A percentile compares a stretch with the other conserved stretches of the same genome.
Evolutionary conservation across 2,329 filamentous ascomycete genomes (phyloP).

Genomic region (Claviceps pazoutovae): DNA sequence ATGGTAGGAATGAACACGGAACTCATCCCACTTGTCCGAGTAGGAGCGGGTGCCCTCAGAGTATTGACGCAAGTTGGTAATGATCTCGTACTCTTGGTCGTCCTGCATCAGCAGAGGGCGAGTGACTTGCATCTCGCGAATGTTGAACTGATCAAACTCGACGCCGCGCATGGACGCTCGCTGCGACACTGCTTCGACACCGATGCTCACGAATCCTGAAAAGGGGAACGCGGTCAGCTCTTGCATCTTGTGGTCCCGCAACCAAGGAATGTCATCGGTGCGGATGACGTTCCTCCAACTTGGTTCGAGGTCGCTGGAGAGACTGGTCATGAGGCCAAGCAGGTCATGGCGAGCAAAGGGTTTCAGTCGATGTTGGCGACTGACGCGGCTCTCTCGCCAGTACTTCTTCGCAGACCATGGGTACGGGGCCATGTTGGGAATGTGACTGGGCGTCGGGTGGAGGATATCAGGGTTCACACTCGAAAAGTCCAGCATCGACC

Average conservation of each 20-base stretch:
- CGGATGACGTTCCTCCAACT: constrained; percentile 35
- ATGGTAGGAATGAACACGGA: constrained; percentile 40
- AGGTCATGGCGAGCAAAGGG: constrained; percentile 29
- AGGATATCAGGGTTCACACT: constrained; percentile 22
- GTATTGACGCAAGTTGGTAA: constrained; percentile 13
- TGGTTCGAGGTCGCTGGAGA: constrained; percentile 30
- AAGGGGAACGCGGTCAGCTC: constrained; percentile 41
- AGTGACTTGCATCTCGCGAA: constrained; percentile 3
- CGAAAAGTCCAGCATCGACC: background rate
- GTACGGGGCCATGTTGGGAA: constrained; percentile 33
- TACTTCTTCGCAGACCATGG: constrained; percentile 33
- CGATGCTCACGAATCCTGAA: constrained; percentile 38
- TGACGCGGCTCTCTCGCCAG: constrained; percentile 33
- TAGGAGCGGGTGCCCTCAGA: constrained; percentile 16
- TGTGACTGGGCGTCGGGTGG: constrained; percentile 11
- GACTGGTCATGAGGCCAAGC: constrained; percentile 30
- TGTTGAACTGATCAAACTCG: constrained; percentile 2
- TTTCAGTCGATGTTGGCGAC: constrained; percentile 26
- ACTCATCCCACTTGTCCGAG: constrained; percentile 39
- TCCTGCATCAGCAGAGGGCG: constrained; percentile 3
- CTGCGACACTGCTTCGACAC: constrained; percentile 31
- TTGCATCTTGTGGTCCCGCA: constrained; percentile 44
- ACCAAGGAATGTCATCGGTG: constrained; percentile 39
- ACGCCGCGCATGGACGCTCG: constrained; percentile 12
- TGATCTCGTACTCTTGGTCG: constrained; percentile 13